phyloP scores from a whole-genome alignment of 176 grass and related monocot species.

The Phragmites australis region DNA sequence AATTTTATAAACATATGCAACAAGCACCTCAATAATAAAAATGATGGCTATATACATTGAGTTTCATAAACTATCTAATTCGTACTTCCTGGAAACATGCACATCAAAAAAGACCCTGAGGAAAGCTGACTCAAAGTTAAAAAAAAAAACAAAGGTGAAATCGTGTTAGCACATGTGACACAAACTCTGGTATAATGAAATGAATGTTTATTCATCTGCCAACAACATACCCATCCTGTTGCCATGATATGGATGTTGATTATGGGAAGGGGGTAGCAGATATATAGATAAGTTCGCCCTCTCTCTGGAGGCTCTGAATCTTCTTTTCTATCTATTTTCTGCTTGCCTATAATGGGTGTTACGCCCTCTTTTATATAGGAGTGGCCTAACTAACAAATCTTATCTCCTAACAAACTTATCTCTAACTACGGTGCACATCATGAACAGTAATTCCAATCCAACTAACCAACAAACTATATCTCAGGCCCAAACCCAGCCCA shows the following conservation, averaged over 20 bases:
- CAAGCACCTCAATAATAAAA: slow-evolving; percentile 4
- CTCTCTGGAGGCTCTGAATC: too few species aligned
- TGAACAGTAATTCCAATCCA: too few species aligned
- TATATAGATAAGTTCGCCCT: too few species aligned
- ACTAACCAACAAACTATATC: too few species aligned
- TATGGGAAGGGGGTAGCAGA: too few species aligned
- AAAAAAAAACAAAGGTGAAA: neutral
- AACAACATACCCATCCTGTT: slow-evolving; percentile 86
- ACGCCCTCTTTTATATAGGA: too few species aligned
- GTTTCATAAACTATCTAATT: neutral
- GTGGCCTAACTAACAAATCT: too few species aligned
- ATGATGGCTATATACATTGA: neutral
- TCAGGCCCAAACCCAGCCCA: too few species aligned
- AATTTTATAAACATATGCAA: slow-evolving; percentile 1
- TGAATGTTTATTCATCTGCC: slow-evolving; percentile 13
- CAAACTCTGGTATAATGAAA: neutral
- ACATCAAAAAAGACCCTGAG: neutral
- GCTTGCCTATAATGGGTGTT: too few species aligned
- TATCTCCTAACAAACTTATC: too few species aligned
- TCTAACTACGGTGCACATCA: too few species aligned
- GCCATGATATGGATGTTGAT: slow-evolving; percentile 98
- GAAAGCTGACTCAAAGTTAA: neutral
- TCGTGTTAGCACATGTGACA: neutral
- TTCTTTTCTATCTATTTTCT: too few species aligned
- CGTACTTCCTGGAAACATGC: neutral